Percentiles rank a stretch among this genome's conserved stretches.
phyloP scores from a whole-genome alignment of 495 filamentous ascomycete species.

The Elasticomyces elasticus region DNA sequence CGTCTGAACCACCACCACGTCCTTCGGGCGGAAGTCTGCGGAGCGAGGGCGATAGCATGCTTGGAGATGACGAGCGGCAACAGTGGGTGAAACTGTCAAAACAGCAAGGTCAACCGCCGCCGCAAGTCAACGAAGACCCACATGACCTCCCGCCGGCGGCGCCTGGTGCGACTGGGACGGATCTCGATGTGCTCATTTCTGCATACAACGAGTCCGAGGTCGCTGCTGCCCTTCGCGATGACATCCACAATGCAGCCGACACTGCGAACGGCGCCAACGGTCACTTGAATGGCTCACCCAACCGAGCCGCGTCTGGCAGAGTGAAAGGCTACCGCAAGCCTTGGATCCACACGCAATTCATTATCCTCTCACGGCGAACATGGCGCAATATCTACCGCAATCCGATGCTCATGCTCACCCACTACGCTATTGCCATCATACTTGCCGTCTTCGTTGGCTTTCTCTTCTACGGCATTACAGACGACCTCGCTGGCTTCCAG shows the following conservation, averaged over 20 bases:
- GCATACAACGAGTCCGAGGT: slow-evolving; percentile 73
- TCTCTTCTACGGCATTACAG: slow-evolving; percentile 91
- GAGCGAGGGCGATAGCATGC: slow-evolving; percentile 41
- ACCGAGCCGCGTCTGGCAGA: slow-evolving; percentile 37
- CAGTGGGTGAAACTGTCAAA: slow-evolving; percentile 61
- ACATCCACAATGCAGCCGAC: slow-evolving; percentile 59
- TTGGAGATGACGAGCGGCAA: slow-evolving; percentile 37
- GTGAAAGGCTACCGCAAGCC: slow-evolving; percentile 77
- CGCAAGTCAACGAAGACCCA: slow-evolving; percentile 58
- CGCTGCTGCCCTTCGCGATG: slow-evolving; percentile 63
- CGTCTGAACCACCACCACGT: slow-evolving; percentile 34
- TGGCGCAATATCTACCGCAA: slow-evolving; percentile 98
- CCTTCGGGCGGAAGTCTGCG: slow-evolving; percentile 27
- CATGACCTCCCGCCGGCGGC: slow-evolving; percentile 69
- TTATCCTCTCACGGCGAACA: slow-evolving; percentile 79
- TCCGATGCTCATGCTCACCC: slow-evolving; percentile 95
- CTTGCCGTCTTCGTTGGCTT: slow-evolving; percentile 89
- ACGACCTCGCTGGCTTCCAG: slow-evolving; percentile 95
- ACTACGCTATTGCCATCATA: slow-evolving; percentile 96
- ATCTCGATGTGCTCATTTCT: slow-evolving; percentile 70
- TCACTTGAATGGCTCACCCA: slow-evolving; percentile 41
- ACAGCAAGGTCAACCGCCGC: slow-evolving; percentile 51
- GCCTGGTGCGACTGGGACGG: slow-evolving; percentile 50
- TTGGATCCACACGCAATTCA: slow-evolving; percentile 68
- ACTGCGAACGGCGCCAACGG: slow-evolving; percentile 60